Evolutionary conservation across 305 asterid genomes (phyloP).

Genomic region (Rubia balearica): DNA sequence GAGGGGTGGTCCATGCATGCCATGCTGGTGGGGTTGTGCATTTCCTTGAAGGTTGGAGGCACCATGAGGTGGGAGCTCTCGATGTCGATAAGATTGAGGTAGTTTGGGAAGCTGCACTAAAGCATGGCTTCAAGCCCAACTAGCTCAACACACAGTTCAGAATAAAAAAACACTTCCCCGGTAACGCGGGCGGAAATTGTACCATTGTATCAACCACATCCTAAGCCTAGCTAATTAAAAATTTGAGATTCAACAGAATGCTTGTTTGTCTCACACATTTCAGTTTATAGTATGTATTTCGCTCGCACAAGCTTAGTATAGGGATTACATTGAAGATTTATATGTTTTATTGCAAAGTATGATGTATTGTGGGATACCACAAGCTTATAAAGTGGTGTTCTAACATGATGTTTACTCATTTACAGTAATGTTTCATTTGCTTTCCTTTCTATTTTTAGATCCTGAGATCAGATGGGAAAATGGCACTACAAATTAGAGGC

Average conservation of each 20-base stretch:
- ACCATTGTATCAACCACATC: not conserved
- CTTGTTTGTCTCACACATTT: not conserved
- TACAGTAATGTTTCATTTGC: not conserved
- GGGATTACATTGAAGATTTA: not conserved
- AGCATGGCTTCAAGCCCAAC: conserved; percentile 58
- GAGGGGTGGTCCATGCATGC: conserved; percentile 92
- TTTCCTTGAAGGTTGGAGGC: conserved; percentile 79
- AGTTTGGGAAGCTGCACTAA: conserved; percentile 87
- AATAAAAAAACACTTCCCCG: not conserved
- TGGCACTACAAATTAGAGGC: not conserved
- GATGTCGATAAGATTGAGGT: conserved; percentile 70
- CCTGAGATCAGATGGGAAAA: not conserved
- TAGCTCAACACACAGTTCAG: conserved; percentile 13
- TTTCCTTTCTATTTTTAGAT: not conserved
- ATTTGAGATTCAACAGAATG: not conserved
- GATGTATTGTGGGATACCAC: not conserved
- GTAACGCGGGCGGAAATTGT: conserved; percentile 4
- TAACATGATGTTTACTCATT: not conserved
- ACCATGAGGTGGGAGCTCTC: conserved; percentile 84
- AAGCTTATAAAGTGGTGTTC: not conserved
- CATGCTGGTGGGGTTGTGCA: conserved; percentile 94
- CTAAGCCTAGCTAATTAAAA: not conserved
- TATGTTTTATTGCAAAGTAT: not conserved
- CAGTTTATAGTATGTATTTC: not conserved
- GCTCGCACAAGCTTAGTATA: not conserved